These are phyloP conservation scores for Blumeriella jaapii DNA, from an alignment of 2,329 filamentous ascomycete species.

Conservation along the genomic window DNA sequence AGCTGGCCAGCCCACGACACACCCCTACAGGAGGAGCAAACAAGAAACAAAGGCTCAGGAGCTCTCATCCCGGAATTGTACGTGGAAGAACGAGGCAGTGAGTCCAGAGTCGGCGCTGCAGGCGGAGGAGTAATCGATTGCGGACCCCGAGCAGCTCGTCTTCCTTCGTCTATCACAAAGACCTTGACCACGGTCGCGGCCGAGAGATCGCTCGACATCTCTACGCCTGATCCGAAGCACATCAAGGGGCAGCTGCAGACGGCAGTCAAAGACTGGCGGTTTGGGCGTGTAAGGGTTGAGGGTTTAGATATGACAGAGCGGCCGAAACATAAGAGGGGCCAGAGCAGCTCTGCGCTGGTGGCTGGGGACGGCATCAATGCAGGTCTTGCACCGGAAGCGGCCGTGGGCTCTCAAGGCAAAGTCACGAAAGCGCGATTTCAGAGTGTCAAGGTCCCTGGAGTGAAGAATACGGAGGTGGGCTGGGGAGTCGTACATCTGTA, in stretches of 20 bases:
- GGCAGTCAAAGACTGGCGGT: slow-evolving; percentile 63
- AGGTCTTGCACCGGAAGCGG: slow-evolving; percentile 35
- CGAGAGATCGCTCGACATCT: slow-evolving; percentile 8
- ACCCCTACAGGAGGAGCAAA: slow-evolving; percentile 3
- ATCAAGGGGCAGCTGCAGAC: slow-evolving; percentile 26
- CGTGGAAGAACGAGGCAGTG: not conserved
- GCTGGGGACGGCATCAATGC: slow-evolving; percentile 17
- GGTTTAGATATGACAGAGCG: slow-evolving; percentile 57
- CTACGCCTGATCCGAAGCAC: slow-evolving; percentile 8
- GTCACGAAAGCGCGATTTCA: slow-evolving; percentile 75
- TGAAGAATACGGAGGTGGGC: slow-evolving; percentile 62
- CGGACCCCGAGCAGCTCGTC: slow-evolving; percentile 3
- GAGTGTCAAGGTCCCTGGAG: slow-evolving; percentile 44
- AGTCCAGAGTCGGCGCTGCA: too few species aligned
- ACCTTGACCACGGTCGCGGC: slow-evolving; percentile 14
- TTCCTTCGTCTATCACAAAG: not conserved
- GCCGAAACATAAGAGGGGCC: slow-evolving; percentile 29
- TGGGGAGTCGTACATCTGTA: slow-evolving; percentile 95
- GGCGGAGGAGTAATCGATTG: slow-evolving; percentile 5
- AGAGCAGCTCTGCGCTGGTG: slow-evolving; percentile 19
- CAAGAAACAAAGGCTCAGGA: not conserved
- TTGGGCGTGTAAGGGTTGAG: slow-evolving; percentile 66
- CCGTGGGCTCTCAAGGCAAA: slow-evolving; percentile 38
- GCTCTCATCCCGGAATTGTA: not conserved
- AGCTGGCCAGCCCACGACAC: slow-evolving; percentile 20